Evolutionary conservation across 257 asterid genomes (phyloP).

Genomic region (Linderniella brevidens): DNA sequence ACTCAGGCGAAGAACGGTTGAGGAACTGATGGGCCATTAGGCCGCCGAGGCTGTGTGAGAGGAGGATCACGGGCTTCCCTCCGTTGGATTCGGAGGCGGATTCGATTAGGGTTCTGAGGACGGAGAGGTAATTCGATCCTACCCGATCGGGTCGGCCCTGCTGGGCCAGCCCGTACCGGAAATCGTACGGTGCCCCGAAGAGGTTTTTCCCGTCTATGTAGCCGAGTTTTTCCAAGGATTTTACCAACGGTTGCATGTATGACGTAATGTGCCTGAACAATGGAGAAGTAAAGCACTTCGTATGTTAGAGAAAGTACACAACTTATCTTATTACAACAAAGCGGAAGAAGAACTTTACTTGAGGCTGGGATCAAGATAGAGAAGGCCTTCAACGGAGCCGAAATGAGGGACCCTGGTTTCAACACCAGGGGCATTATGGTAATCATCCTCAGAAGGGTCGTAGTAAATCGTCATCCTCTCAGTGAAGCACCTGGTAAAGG

Average conservation of each 20-base stretch:
- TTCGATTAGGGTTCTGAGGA: conserved; percentile 38
- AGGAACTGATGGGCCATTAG: conserved; percentile 51
- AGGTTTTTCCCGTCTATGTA: conserved; percentile 39
- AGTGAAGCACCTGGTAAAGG: conserved; percentile 67
- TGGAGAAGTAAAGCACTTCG: background rate
- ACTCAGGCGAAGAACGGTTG: conserved; percentile 21
- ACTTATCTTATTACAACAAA: background rate
- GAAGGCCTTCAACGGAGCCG: conserved; percentile 45
- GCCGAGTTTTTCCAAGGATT: conserved; percentile 40
- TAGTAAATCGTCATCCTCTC: conserved; percentile 57
- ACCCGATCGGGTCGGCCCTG: conserved; percentile 41
- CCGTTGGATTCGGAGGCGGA: conserved; percentile 33
- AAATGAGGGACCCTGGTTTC: conserved; percentile 57
- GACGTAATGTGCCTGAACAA: conserved; percentile 36
- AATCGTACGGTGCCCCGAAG: conserved; percentile 85
- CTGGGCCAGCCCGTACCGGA: conserved; percentile 66
- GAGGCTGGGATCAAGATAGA: conserved; percentile 58
- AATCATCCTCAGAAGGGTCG: conserved; percentile 44
- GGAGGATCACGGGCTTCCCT: conserved; percentile 41
- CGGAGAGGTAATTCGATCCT: conserved; percentile 35
- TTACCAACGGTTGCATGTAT: conserved; percentile 66
- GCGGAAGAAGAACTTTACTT: conserved; percentile 24
- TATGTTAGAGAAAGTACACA: background rate
- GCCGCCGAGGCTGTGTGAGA: conserved; percentile 76
- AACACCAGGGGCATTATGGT: conserved; percentile 76